Evolutionary conservation across 768 basidiomycete species (phyloP).

Genomic region (Russula vinacea): DNA sequence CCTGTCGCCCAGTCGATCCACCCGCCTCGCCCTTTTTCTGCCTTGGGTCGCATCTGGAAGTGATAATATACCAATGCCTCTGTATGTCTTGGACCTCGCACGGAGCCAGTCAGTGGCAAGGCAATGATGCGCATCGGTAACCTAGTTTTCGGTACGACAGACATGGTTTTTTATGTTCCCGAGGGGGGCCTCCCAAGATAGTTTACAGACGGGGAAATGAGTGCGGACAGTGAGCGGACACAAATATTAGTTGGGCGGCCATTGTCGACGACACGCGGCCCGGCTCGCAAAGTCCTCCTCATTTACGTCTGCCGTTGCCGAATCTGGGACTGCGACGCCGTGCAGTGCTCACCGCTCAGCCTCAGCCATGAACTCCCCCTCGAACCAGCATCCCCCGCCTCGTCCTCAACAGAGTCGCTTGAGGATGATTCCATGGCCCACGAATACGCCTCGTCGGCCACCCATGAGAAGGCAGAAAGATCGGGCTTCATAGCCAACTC

Average conservation of each 20-base stretch:
- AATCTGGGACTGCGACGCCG: too few species aligned
- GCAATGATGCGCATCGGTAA: slow-evolving; percentile 46
- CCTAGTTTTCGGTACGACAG: slow-evolving; percentile 24
- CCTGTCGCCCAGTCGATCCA: slow-evolving; percentile 49
- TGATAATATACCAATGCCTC: slow-evolving; percentile 44
- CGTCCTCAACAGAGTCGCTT: slow-evolving; percentile 32
- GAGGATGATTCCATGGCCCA: slow-evolving; percentile 11
- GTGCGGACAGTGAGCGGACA: neutral
- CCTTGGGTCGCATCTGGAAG: slow-evolving; percentile 35
- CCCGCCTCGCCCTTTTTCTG: slow-evolving; percentile 35
- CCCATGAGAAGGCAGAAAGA: slow-evolving; percentile 13
- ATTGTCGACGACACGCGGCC: slow-evolving; percentile 2
- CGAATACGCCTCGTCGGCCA: slow-evolving; percentile 10
- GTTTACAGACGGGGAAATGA: neutral
- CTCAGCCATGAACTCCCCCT: slow-evolving; percentile 30
- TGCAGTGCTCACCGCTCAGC: neutral
- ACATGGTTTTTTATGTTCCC: slow-evolving; percentile 15
- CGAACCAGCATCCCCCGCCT: slow-evolving; percentile 30
- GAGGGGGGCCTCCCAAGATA: neutral
- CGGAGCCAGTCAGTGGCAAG: slow-evolving; percentile 41
- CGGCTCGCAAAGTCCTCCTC: neutral
- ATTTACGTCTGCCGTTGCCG: neutral
- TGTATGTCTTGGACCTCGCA: slow-evolving; percentile 23
- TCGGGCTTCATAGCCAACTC: slow-evolving; percentile 7
- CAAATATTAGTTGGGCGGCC: neutral